Evolutionary conservation across 2,329 filamentous ascomycete species (phyloP).

Genomic region (Pseudogymnoascus sp.): DNA sequence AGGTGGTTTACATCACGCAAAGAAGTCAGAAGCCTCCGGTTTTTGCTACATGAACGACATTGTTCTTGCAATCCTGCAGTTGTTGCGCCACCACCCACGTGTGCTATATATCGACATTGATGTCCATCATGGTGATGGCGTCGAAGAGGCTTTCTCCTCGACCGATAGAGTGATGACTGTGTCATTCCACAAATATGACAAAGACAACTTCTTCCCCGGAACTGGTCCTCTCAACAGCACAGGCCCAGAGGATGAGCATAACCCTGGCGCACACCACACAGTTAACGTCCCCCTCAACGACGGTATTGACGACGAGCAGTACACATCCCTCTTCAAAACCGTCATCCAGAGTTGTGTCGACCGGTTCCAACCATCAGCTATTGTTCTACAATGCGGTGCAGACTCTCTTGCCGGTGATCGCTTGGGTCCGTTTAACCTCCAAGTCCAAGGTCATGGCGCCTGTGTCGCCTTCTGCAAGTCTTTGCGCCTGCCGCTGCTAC

Average conservation of each 20-base stretch:
- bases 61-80: conserved; percentile 82
- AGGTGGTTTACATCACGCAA: conserved; percentile 91
- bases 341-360: conserved; percentile 73
- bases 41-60: conserved; percentile 99
- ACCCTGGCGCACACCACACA: conserved; percentile 80
- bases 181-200: conserved; percentile 95
- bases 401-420: conserved; percentile 91
- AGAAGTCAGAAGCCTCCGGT: conserved; percentile 85
- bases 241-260: conserved; percentile 72
- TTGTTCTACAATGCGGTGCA: conserved; percentile 91
- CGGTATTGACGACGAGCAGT: conserved; percentile 85
- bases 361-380: conserved; percentile 79
- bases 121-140: conserved; percentile 84
- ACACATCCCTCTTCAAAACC: conserved; percentile 73
- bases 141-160: conserved; percentile 85
- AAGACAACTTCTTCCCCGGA: conserved; percentile 74
- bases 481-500: conserved; percentile 70
- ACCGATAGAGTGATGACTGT: conserved; percentile 87
- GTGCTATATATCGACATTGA: conserved; percentile 95
- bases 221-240: conserved; percentile 83
- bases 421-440: conserved; percentile 91
- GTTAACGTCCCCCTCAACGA: conserved; percentile 87
- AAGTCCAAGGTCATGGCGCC: conserved; percentile 86
- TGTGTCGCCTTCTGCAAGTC: conserved; percentile 86
- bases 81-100: conserved; percentile 72